These are phyloP conservation scores for Apiotrichum sp. DNA, from an alignment of 1,284 basidiomycete genomes.

Conservation along the genomic window DNA sequence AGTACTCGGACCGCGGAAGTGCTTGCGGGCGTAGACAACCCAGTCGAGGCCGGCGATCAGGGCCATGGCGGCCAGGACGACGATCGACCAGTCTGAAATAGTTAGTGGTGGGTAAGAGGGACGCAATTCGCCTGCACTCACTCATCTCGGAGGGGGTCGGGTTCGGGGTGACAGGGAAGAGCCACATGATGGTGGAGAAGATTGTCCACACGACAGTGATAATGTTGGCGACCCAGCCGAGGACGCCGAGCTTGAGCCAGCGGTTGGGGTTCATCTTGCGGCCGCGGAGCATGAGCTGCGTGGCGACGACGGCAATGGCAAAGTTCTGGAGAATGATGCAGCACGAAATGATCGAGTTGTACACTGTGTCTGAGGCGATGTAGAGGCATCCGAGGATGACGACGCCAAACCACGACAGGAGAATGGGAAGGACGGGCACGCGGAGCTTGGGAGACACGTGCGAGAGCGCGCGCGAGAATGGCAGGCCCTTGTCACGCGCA, in stretches of 20 bases:
- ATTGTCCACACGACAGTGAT: constrained; percentile 7
- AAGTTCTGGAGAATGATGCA: constrained; percentile 17
- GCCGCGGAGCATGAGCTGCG: constrained; percentile 7
- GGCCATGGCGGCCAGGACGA: constrained; percentile 11
- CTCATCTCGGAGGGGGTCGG: constrained; percentile 12
- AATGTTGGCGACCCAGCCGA: constrained; percentile 10
- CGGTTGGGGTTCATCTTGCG: constrained; percentile 9
- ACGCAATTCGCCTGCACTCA: neutral
- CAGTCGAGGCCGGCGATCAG: constrained; percentile 11
- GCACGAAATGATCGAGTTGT: constrained; percentile 15
- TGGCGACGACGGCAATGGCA: constrained; percentile 6
- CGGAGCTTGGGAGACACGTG: constrained; percentile 8
- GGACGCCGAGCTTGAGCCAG: constrained; percentile 9
- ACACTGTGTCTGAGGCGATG: constrained; percentile 11
- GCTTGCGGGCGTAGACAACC: constrained; percentile 14
- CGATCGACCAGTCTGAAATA: constrained; percentile 11
- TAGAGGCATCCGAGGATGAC: constrained; percentile 14
- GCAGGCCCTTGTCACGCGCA: constrained; percentile 12
- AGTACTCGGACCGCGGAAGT: constrained; percentile 9
- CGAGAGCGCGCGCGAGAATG: constrained; percentile 1
- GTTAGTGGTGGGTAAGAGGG: neutral
- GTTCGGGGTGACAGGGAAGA: constrained; percentile 12
- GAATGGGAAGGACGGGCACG: constrained; percentile 13
- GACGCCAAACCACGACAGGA: constrained; percentile 8
- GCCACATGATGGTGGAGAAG: constrained; percentile 14